Evolutionary conservation across 805 yeast species (phyloP), one percentile per base, ranked within the genome.

Genomic region (Jamesozyma jinghongensis): DNA sequence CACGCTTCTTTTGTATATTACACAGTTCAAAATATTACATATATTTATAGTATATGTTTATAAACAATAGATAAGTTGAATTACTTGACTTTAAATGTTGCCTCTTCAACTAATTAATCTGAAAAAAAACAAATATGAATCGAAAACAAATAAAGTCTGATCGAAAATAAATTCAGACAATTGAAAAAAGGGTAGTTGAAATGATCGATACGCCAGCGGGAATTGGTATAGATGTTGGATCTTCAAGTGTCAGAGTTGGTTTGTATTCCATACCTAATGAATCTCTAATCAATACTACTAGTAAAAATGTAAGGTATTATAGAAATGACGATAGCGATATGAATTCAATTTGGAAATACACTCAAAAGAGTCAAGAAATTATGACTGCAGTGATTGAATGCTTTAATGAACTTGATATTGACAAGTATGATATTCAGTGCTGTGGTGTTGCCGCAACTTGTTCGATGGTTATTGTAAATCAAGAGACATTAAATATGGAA

Each of bases 401-500:
- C 28, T 37, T 65, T 4, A 34, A 41, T 3, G 37, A 38, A 18
- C 37, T 50, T 25, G 20, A 32, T n/a, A 34, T 34, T 1, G 36
- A 19, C 1, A 16, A 33, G 2, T 36, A 44, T 37, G 17, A 40
- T 11, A 40, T 58, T 31, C 34, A 29, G 13, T 60, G 66, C 1
- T 53, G 68, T 25, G 66, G 69, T 5, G 65, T 72, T 5, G 68
- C 75, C 2, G 81, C 82, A 3, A 77, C 83, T 1, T 77, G 83
- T 44, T 76, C 81, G 0, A 59, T 75, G 65, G 81, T 72, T 10
- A 73, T 75, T 1, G 56, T 65, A 50, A 48, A 51, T 40, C 52
- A 51, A 25, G 41, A 48, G 4, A 19, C 13, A 4, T 33, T 19
- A 16, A 19, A 22, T 16, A 57, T 13, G 48, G 36, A 17, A 70